Conservation (phyloP, 208 protist genomes). For the Trypanosoma vivax region DNA sequence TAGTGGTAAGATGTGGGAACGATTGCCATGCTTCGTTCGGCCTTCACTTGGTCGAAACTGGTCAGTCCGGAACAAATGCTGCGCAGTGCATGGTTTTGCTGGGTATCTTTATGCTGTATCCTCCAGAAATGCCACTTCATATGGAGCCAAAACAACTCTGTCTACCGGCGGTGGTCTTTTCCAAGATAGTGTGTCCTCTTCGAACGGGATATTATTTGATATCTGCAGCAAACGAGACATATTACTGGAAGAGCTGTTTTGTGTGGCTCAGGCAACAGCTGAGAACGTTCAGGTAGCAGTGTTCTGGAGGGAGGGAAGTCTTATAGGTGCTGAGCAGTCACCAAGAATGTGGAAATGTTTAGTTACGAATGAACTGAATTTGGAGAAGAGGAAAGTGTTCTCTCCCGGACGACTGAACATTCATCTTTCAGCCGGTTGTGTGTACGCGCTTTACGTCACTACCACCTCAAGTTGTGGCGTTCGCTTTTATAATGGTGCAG, state of each 20-base stretch:
- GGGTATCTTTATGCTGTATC: conserved; percentile 10
- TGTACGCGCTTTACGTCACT: conserved; percentile 87
- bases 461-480: conserved; percentile 81
- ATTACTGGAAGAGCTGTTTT: conserved; percentile 84
- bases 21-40: conserved; percentile 11
- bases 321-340: conserved; percentile 61
- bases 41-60: not conserved
- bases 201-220: conserved; percentile 92
- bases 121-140: conserved; percentile 8
- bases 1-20: not conserved
- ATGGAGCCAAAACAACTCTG: conserved; percentile 47
- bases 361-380: conserved; percentile 42
- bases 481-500: conserved; percentile 84
- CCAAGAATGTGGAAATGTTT: conserved; percentile 71
- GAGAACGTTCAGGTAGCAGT: conserved; percentile 71
- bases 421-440: conserved; percentile 59
- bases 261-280: conserved; percentile 71
- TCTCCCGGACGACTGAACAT: conserved; percentile 56
- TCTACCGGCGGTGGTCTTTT: conserved; percentile 63
- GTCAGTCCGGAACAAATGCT: conserved; percentile 11
- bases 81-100: conserved; percentile 7
- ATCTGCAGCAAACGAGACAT: conserved; percentile 73
- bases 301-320: conserved; percentile 87
- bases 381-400: conserved; percentile 77
- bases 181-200: conserved; percentile 75